phyloP scores from a whole-genome alignment of 306 rosid genomes.

The Vicia faba region DNA sequence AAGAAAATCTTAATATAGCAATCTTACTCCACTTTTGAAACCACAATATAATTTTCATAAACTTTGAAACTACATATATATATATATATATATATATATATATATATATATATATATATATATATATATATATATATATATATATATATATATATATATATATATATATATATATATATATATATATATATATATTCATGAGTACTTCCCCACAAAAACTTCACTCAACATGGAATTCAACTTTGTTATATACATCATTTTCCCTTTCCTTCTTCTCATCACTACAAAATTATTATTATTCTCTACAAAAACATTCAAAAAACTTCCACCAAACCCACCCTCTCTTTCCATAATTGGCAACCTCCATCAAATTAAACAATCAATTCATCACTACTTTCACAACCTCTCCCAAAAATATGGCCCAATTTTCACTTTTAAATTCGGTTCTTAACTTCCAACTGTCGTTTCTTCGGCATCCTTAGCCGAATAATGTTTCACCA shows the following conservation, averaged over 20 bases:
- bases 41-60: background rate
- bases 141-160: background rate
- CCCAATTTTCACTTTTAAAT: conserved; percentile 35
- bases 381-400: conserved; percentile 41
- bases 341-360: conserved; percentile 63
- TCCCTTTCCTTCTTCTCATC: conserved; percentile 18
- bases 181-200: background rate
- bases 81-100: background rate
- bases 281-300: conserved; percentile 33
- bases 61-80: background rate
- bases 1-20: too few relatives aligned
- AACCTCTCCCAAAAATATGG: conserved; percentile 52
- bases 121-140: background rate
- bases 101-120: background rate
- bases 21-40: background rate
- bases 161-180: background rate
- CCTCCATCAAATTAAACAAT: conserved; percentile 51
- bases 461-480: conserved; percentile 54
- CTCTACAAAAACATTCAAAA: conserved; percentile 28
- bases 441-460: conserved; percentile 35
- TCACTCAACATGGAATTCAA: background rate
- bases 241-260: background rate
- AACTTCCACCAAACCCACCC: conserved; percentile 63
- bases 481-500: conserved; percentile 70
- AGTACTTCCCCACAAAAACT: background rate